Percentiles rank a stretch among this genome's conserved stretches.
Conservation (phyloP, 129 eudicot genomes). For the Chrysanthemum seticuspe region DNA sequence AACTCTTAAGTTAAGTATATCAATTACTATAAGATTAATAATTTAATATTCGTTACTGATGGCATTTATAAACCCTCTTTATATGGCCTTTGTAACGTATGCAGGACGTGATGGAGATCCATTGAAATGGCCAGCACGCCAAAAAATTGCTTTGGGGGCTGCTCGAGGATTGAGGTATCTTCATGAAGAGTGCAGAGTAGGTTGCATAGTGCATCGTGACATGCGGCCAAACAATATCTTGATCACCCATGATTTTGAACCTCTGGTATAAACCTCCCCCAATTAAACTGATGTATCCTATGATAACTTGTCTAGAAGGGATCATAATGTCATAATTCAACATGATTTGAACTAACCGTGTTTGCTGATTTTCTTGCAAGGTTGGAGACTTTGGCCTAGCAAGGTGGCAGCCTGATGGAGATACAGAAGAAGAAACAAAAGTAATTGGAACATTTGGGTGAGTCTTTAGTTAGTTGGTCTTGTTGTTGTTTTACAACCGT, state of each 20-base stretch:
- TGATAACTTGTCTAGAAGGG: background rate
- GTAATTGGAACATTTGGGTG: conserved; percentile 94
- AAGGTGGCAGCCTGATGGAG: conserved; percentile 95
- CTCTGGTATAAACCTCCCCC: conserved; percentile 57
- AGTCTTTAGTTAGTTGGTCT: background rate
- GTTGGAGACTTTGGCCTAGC: conserved; percentile 96
- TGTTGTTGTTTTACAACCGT: background rate
- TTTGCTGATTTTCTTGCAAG: conserved; percentile 33
- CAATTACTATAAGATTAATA: background rate
- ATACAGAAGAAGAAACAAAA: conserved; percentile 81
- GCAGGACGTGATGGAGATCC: conserved; percentile 66
- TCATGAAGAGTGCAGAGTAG: conserved; percentile 98
- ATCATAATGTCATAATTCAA: background rate
- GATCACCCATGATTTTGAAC: conserved; percentile 94
- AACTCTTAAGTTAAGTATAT: conserved; percentile 8
- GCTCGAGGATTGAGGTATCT: conserved; percentile 96
- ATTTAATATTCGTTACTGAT: background rate
- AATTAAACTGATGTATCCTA: background rate
- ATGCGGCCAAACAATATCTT: conserved; percentile 97
- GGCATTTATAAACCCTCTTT: background rate
- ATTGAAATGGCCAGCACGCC: conserved; percentile 84
- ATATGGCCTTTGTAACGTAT: conserved; percentile 11
- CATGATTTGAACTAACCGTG: background rate
- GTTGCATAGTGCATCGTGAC: conserved; percentile 97
- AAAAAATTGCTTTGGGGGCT: conserved; percentile 89